Conservation (phyloP, 176 grass and related monocot species). For the Triticum turgidum region DNA sequence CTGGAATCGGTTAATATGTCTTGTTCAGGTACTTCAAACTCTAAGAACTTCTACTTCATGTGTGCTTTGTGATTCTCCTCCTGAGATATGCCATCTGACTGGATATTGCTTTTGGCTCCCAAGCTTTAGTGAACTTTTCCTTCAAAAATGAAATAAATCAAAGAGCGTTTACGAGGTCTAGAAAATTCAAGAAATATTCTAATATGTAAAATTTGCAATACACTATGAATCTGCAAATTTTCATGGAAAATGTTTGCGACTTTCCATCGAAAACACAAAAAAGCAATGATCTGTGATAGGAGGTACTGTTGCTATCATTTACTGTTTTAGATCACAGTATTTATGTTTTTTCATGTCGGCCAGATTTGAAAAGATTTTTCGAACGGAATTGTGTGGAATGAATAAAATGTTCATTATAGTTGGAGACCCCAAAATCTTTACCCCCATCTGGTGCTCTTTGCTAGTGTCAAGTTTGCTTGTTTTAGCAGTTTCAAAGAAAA, state of each 20-base stretch:
- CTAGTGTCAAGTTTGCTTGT: too few species aligned
- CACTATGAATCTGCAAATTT: neutral
- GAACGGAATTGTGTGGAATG: too few species aligned
- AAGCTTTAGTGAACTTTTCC: neutral
- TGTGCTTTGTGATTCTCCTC: neutral
- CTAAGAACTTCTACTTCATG: neutral
- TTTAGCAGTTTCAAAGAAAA: too few species aligned
- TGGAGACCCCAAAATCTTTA: too few species aligned
- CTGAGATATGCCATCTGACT: neutral
- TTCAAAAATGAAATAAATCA: neutral
- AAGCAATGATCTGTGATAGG: too few species aligned
- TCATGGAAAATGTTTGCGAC: neutral
- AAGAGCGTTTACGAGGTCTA: neutral
- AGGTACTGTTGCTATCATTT: too few species aligned
- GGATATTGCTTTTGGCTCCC: neutral
- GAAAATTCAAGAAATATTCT: neutral
- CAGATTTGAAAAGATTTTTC: too few species aligned
- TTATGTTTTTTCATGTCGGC: too few species aligned
- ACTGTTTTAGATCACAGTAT: too few species aligned
- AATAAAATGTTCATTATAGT: too few species aligned
- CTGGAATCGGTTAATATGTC: neutral
- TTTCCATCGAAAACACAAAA: too few species aligned
- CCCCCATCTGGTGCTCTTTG: too few species aligned
- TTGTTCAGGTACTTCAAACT: constrained; percentile 23
- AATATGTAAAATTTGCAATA: neutral